Conservation (phyloP, 352 stramenopile species). For the Phytophthora ramorum region DNA sequence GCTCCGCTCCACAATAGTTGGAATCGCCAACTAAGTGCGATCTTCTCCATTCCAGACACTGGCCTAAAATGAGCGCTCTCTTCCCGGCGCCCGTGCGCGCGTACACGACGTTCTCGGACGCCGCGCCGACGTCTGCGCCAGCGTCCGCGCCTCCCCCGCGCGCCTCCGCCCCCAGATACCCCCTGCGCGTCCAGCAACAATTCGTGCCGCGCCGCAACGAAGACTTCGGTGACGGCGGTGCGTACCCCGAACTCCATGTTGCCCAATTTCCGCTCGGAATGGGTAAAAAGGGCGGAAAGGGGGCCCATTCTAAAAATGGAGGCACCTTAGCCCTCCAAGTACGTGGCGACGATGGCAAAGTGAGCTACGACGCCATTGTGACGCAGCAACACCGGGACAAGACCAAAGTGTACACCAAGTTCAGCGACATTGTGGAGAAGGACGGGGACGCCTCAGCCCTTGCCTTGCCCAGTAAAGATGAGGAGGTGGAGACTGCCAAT, state of each 20-base stretch:
- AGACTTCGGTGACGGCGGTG: slow-evolving; percentile 98
- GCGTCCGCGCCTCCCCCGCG: slow-evolving; percentile 2
- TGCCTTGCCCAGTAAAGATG: slow-evolving; percentile 55
- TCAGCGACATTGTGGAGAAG: slow-evolving; percentile 94
- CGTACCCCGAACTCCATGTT: slow-evolving; percentile 98
- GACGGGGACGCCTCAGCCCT: slow-evolving; percentile 73
- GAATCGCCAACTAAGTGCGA: too few relatives aligned
- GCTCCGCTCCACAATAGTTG: too few relatives aligned
- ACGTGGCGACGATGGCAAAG: slow-evolving; percentile 88
- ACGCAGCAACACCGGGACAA: slow-evolving; percentile 96
- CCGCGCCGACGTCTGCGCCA: slow-evolving; percentile 14
- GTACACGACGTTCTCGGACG: slow-evolving; percentile 74
- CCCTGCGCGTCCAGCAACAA: slow-evolving; percentile 53
- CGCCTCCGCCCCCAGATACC: slow-evolving; percentile 56
- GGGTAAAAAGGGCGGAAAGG: slow-evolving; percentile 83
- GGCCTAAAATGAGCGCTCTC: slow-evolving; percentile 64
- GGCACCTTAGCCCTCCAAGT: slow-evolving; percentile 92
- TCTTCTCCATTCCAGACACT: background rate
- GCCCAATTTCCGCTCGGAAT: slow-evolving; percentile 97
- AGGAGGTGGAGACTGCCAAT: slow-evolving; percentile 73
- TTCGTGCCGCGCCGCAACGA: slow-evolving; percentile 69
- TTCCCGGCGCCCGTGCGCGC: slow-evolving; percentile 77
- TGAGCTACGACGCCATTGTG: slow-evolving; percentile 97
- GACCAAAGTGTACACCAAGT: slow-evolving; percentile 94
- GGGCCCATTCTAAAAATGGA: slow-evolving; percentile 47